These are phyloP conservation scores for Pseudisothecium myosuroides DNA, from an alignment of 225 moss, liverwort and hornwort species.

Conservation along the genomic window DNA sequence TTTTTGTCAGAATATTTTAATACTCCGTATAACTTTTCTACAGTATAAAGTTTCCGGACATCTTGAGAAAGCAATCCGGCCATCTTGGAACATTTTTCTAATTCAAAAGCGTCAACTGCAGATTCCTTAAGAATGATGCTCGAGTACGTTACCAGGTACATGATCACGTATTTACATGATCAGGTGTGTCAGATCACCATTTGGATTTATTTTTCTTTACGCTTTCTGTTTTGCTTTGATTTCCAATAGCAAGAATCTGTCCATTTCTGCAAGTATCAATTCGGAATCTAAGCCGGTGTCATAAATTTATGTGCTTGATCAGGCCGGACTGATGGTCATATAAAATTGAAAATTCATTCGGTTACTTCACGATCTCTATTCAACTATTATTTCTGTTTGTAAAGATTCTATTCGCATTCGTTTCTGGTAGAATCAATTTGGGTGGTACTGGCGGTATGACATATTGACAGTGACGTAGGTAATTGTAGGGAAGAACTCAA, in stretches of 20 bases:
- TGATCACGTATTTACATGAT: background rate
- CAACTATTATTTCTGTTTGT: background rate
- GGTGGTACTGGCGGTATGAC: background rate
- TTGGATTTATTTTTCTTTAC: background rate
- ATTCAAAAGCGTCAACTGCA: background rate
- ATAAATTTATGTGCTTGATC: background rate
- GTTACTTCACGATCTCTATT: background rate
- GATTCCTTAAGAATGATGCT: background rate
- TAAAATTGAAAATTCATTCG: background rate
- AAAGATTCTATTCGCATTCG: background rate
- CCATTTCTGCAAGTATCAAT: background rate
- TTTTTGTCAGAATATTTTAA: background rate
- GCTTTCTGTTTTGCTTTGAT: background rate
- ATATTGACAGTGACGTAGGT: background rate
- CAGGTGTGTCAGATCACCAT: background rate
- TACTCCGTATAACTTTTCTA: background rate
- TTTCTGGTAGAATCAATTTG: background rate
- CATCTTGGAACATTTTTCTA: background rate
- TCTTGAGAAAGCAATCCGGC: background rate
- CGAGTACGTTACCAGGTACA: background rate
- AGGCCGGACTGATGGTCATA: background rate
- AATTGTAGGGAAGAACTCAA: background rate
- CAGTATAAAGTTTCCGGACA: background rate
- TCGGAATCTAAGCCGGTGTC: background rate
- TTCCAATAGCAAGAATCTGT: background rate